phyloP scores from a whole-genome alignment of 768 basidiomycete genomes.

The Leccinellum rugosiceps region DNA sequence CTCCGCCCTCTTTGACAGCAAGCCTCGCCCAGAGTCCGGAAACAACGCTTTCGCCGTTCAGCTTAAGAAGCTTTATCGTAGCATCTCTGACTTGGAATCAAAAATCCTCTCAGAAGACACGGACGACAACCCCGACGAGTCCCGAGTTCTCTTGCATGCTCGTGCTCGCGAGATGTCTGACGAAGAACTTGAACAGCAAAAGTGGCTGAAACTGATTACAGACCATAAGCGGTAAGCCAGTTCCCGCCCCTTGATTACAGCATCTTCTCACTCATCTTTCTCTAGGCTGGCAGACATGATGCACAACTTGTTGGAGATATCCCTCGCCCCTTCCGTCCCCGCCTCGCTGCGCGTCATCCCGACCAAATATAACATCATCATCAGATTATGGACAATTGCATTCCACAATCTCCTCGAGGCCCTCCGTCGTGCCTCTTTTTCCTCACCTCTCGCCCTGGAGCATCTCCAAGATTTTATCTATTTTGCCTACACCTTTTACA shows the following conservation, averaged over 20 bases:
- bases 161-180: constrained; percentile 34
- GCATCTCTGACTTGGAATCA: constrained; percentile 75
- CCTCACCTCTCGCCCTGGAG: constrained; percentile 67
- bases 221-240: constrained; percentile 82
- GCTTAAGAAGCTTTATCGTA: constrained; percentile 81
- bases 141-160: constrained; percentile 34
- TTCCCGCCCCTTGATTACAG: background rate
- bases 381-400: constrained; percentile 86
- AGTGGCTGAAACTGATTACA: constrained; percentile 65
- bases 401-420: constrained; percentile 91
- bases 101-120: constrained; percentile 64
- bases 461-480: constrained; percentile 94
- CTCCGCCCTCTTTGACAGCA: constrained; percentile 64
- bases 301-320: constrained; percentile 82
- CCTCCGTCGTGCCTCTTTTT: constrained; percentile 79
- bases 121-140: constrained; percentile 47
- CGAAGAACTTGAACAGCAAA: constrained; percentile 69
- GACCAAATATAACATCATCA: constrained; percentile 92
- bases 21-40: constrained; percentile 48
- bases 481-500: constrained; percentile 93
- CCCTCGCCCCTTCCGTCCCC: constrained; percentile 83
- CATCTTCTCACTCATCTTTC: background rate
- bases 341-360: constrained; percentile 87
- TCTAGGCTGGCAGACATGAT: constrained; percentile 87
- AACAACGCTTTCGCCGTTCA: constrained; percentile 70